Base-by-base conservation (phyloP, 371 early-diverging fungal genomes). In the Gilbertella persicaria region DNA sequence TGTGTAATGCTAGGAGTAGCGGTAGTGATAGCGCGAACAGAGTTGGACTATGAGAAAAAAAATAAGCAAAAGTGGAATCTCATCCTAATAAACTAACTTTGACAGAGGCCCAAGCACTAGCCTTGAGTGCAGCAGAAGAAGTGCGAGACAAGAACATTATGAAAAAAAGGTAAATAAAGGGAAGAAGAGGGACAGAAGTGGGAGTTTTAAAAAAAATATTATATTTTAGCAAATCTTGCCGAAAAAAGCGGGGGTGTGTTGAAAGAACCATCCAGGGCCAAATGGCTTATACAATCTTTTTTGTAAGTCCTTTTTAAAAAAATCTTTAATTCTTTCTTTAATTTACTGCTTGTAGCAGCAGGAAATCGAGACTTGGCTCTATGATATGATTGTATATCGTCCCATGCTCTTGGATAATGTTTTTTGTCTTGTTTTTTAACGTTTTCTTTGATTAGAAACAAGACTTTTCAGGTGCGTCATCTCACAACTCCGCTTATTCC, bases 1-100 rank as follows among this genome's bases (percentile, higher is more conserved):
- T 83, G 83, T 59, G 83, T 83, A 60, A 83, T 74, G 62, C 71
- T 60, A 57, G 73, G 72, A 57, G 82, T 61, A 53, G 84, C 80
- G 42, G 83, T 79, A 54, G 80, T 73, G 43, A 79, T 75, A 50
- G 73, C 56, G 56, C 79, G 79, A 48, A 60, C 51, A 64, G 71
- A 58, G 60, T 73, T 67, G 58, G 57, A 13, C 77, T 76, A 55
- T 5, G 16, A 21, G 23, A 6, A 30, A 37, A 33, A 7, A 55
- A 33, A 21, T 20, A 35, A 39, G 20, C n/a, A n/a, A n/a, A 29
- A n/a, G 4, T 23, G 0, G 16, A 7, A 3, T 35, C 37, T 29
- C 16, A 25, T 2, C 17, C 35, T 33, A 16, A 4, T 23, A 42
- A n/a, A 16, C 24, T 50, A 63, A 70, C 71, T 58, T 58, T 70